Evolutionary conservation across 371 early-diverging fungal genomes (phyloP).

Genomic region (Mucor saturninus): DNA sequence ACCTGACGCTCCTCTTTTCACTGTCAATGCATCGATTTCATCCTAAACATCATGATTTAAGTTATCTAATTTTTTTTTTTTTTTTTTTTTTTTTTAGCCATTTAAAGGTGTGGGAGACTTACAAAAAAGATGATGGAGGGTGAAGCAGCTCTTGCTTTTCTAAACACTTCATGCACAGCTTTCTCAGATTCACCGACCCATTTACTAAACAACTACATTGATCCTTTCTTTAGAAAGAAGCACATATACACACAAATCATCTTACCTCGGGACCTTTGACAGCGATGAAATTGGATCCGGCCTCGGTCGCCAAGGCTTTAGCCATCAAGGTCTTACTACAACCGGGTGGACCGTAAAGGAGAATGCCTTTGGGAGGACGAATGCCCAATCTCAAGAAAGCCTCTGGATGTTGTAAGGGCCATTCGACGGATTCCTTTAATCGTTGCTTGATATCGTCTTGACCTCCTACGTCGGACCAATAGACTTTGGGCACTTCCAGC

Average conservation of each 20-base stretch:
- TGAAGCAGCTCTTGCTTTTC: conserved; percentile 91
- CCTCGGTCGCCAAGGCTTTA: conserved; percentile 97
- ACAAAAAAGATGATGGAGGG: conserved; percentile 98
- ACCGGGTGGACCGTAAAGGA: conserved; percentile 98
- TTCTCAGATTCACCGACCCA: conserved; percentile 99
- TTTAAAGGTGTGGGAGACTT: conserved; percentile 33
- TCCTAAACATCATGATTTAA: conserved; percentile 59
- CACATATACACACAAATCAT: neutral
- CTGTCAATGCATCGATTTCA: conserved; percentile 97
- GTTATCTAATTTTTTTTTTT: neutral
- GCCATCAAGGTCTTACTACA: conserved; percentile 98
- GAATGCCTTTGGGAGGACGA: conserved; percentile 94
- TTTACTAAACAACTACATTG: conserved; percentile 85
- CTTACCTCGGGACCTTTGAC: conserved; percentile 95
- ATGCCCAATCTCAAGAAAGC: conserved; percentile 88
- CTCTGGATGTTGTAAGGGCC: conserved; percentile 96
- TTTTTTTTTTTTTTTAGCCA: neutral
- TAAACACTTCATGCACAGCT: conserved; percentile 93
- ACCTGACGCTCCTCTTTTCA: conserved; percentile 71
- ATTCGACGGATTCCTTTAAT: conserved; percentile 97
- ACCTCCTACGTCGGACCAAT: conserved; percentile 98
- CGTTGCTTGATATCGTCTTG: conserved; percentile 93
- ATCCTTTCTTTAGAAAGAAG: neutral
- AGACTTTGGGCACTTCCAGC: conserved; percentile 93
- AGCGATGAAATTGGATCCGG: conserved; percentile 96